phyloP scores from a whole-genome alignment of 345 rosid genomes.

The Stellera chamaejasme region DNA sequence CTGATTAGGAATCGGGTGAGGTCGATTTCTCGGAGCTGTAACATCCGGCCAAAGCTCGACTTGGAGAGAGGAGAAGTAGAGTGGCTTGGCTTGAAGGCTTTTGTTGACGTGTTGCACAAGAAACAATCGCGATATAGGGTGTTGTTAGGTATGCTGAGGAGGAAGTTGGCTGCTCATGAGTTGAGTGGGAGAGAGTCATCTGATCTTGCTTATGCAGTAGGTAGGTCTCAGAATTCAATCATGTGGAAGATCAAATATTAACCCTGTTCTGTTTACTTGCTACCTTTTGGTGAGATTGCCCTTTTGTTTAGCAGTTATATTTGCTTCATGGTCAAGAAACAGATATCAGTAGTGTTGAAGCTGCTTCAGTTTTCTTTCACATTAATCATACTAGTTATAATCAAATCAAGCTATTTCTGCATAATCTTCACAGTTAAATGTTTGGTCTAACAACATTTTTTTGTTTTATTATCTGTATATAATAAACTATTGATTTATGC shows the following conservation, averaged over 20 bases:
- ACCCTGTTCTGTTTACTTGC: background rate
- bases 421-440: no score
- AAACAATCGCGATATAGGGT: conserved; percentile 50
- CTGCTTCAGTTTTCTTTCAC: no score
- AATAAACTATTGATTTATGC: no score
- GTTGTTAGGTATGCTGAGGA: conserved; percentile 35
- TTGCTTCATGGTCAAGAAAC: no score
- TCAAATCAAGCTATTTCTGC: no score
- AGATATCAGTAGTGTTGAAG: no score
- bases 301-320: no score
- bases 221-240: conserved; percentile 51
- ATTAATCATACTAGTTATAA: no score
- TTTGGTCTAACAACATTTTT: no score
- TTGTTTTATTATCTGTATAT: no score
- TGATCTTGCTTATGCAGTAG: conserved; percentile 40
- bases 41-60: conserved; percentile 28
- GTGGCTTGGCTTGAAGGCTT: conserved; percentile 78
- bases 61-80: conserved; percentile 46
- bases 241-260: conserved; percentile 65
- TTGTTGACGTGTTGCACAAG: conserved; percentile 42
- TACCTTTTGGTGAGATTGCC: no score
- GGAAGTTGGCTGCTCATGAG: conserved; percentile 27
- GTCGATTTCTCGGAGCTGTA: conserved; percentile 16
- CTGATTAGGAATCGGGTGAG: conserved; percentile 49
- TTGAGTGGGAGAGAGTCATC: conserved; percentile 21